phyloP scores from a whole-genome alignment of 1,284 basidiomycete genomes.

The Paramarasmius palmivorus region DNA sequence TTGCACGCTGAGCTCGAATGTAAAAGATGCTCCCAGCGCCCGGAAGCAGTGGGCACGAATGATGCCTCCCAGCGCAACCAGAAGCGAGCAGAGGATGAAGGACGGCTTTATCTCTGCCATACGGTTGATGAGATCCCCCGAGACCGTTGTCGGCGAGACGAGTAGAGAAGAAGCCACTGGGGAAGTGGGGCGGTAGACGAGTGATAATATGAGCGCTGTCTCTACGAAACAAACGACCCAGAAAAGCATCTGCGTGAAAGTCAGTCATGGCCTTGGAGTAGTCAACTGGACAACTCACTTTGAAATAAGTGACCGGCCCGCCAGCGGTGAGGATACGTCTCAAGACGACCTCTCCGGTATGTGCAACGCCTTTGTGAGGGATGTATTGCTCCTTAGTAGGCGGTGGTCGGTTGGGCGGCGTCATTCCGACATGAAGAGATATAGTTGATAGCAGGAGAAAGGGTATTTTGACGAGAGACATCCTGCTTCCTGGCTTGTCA shows the following conservation, averaged over 20 bases:
- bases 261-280: background rate
- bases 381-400: slow-evolving; percentile 2
- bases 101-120: background rate
- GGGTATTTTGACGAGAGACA: slow-evolving; percentile 1
- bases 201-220: background rate
- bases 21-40: slow-evolving; percentile 20
- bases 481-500: background rate
- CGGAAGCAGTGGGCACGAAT: background rate
- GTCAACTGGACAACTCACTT: background rate
- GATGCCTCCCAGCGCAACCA: background rate
- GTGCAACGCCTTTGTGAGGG: background rate
- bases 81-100: background rate
- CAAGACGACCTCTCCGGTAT: slow-evolving; percentile 1
- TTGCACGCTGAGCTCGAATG: slow-evolving; percentile 27
- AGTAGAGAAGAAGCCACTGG: background rate
- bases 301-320: slow-evolving; percentile 5
- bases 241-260: background rate
- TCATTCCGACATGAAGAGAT: slow-evolving; percentile 2
- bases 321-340: slow-evolving; percentile 5
- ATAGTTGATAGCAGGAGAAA: slow-evolving; percentile 1
- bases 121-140: background rate
- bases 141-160: background rate
- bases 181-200: background rate
- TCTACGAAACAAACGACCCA: background rate
- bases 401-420: background rate